phyloP scores from a whole-genome alignment of 768 basidiomycete genomes.

The Boletus eberwhitei region DNA sequence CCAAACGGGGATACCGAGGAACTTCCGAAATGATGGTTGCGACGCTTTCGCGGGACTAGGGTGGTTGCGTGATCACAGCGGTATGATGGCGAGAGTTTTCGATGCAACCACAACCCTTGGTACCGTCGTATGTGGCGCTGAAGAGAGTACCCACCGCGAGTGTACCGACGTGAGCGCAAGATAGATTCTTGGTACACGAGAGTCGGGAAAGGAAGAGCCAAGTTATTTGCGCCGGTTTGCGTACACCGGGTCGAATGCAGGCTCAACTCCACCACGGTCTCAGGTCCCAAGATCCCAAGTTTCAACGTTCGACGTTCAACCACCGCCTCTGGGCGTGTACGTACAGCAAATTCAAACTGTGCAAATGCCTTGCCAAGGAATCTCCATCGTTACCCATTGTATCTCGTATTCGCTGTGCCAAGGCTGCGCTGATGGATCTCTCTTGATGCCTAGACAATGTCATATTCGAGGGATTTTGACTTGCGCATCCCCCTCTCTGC shows the following conservation, averaged over 20 bases:
- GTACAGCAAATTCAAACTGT: not conserved
- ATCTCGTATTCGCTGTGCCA: not conserved
- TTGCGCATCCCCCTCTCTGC: not conserved
- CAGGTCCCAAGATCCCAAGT: too few relatives aligned
- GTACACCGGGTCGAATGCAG: too few relatives aligned
- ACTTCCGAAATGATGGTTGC: not conserved
- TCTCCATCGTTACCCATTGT: not conserved
- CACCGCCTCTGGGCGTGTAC: not conserved
- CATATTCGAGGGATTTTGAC: not conserved
- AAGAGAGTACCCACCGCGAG: too few relatives aligned
- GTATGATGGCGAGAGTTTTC: not conserved
- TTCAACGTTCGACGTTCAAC: too few relatives aligned
- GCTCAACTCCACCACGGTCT: too few relatives aligned
- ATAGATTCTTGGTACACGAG: too few relatives aligned
- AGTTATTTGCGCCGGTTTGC: not conserved
- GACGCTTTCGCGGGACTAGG: not conserved
- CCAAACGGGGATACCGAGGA: not conserved
- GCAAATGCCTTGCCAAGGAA: not conserved
- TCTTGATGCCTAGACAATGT: not conserved
- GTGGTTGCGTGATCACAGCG: not conserved
- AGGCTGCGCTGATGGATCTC: slow-evolving; percentile 6
- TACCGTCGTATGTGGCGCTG: too few relatives aligned
- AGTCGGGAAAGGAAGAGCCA: too few relatives aligned
- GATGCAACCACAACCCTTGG: too few relatives aligned
- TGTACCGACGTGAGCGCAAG: too few relatives aligned